phyloP scores from a whole-genome alignment of 176 grass and related monocot species.

The Leersia perrieri region DNA sequence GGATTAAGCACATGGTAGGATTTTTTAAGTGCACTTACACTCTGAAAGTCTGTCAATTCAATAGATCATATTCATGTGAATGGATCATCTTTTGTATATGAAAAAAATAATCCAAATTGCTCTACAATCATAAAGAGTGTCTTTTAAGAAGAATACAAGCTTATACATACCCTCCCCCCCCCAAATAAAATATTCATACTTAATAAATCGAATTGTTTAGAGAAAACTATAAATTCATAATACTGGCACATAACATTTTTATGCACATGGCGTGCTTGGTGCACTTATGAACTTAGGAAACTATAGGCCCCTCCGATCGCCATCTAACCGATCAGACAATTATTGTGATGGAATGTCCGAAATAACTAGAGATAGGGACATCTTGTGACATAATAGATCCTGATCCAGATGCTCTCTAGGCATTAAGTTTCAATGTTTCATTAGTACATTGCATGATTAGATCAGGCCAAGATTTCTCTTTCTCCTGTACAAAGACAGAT shows the following conservation, averaged over 20 bases:
- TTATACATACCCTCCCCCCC: too few relatives aligned
- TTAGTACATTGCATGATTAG: not conserved
- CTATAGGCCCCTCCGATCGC: not conserved
- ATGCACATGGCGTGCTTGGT: not conserved
- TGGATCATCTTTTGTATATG: not conserved
- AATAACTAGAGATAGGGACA: not conserved
- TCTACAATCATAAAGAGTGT: not conserved
- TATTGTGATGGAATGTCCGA: not conserved
- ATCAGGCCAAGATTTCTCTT: slow-evolving; percentile 31
- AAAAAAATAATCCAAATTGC: not conserved
- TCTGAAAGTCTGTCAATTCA: not conserved
- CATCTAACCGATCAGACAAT: not conserved
- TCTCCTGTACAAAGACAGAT: slow-evolving; percentile 12
- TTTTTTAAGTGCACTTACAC: not conserved
- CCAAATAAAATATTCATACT: not conserved
- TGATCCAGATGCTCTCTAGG: not conserved
- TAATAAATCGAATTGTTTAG: not conserved
- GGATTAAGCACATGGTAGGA: not conserved
- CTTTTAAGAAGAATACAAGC: too few relatives aligned
- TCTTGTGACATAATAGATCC: not conserved
- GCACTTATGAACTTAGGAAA: not conserved
- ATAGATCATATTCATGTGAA: not conserved
- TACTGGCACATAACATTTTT: not conserved
- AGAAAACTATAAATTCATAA: not conserved
- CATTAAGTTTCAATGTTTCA: not conserved